These are phyloP conservation scores for Dichotomocladium elegans DNA, from an alignment of 371 early-diverging fungal species.

Conservation along the genomic window DNA sequence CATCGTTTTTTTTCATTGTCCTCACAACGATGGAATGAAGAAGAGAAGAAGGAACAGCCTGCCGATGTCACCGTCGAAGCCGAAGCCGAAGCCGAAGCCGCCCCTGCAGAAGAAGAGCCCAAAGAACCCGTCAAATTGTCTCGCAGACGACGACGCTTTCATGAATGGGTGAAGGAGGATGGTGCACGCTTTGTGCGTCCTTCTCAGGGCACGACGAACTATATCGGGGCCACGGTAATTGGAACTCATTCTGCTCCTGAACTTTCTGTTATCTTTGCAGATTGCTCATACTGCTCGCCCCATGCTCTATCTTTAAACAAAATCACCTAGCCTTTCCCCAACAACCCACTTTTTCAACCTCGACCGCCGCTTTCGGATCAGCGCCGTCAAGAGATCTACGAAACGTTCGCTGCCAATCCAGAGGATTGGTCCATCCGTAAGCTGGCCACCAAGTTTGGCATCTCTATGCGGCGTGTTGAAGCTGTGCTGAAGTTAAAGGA, in stretches of 20 bases:
- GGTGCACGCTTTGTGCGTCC: constrained; percentile 35
- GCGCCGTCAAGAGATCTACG: constrained; percentile 71
- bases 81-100: constrained; percentile 11
- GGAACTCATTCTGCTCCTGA: no score
- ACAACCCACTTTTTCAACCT: constrained; percentile 84
- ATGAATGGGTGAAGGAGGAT: constrained; percentile 36
- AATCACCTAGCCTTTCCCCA: constrained; percentile 69
- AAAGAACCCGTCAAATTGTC: constrained; percentile 38
- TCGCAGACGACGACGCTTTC: constrained; percentile 39
- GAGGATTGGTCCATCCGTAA: constrained; percentile 65
- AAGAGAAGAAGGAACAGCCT: not conserved
- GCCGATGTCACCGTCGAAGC: not conserved
- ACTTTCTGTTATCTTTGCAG: no score
- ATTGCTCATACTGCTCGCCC: no score
- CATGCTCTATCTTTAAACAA: no score
- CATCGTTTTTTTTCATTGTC: constrained; percentile 6
- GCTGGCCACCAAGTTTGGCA: constrained; percentile 66
- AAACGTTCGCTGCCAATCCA: constrained; percentile 57
- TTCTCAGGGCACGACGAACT: constrained; percentile 45
- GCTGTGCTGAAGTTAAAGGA: constrained; percentile 88
- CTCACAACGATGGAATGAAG: constrained; percentile 10
- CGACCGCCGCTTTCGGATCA: constrained; percentile 73
- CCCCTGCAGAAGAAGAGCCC: constrained; percentile 4
- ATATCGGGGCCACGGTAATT: constrained; percentile 28
- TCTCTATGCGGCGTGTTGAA: constrained; percentile 84